phyloP scores from a whole-genome alignment of 306 rosid species.

The Rubus parviflorus region DNA sequence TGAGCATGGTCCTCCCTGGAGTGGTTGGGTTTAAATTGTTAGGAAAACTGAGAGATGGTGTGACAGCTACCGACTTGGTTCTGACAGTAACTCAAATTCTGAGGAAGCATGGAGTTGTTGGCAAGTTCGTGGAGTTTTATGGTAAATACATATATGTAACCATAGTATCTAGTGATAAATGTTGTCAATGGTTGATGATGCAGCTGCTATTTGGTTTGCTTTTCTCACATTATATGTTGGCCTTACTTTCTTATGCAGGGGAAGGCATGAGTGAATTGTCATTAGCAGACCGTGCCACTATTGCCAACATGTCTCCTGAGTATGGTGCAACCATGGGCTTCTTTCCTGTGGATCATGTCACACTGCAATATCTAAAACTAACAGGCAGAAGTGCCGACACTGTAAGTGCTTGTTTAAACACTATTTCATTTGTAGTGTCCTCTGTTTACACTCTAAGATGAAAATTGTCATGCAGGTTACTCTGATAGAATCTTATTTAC shows the following conservation, averaged over 20 bases:
- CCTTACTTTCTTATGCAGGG: slow-evolving; percentile 51
- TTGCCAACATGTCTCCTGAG: slow-evolving; percentile 96
- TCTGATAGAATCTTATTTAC: slow-evolving; percentile 74
- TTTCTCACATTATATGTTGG: slow-evolving; percentile 27
- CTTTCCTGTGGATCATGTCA: slow-evolving; percentile 96
- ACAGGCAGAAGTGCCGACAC: slow-evolving; percentile 89
- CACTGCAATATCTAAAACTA: slow-evolving; percentile 84
- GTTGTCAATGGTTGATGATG: neutral
- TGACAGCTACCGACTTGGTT: slow-evolving; percentile 96
- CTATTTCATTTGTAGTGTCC: slow-evolving; percentile 3
- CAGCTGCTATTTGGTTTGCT: slow-evolving; percentile 11
- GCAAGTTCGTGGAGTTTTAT: slow-evolving; percentile 93
- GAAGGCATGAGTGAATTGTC: slow-evolving; percentile 89
- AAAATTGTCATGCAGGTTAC: slow-evolving; percentile 53
- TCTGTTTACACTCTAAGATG: slow-evolving; percentile 40
- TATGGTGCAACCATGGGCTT: slow-evolving; percentile 99
- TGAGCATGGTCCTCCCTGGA: slow-evolving; percentile 99
- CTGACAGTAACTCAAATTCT: slow-evolving; percentile 94
- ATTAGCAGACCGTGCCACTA: slow-evolving; percentile 94
- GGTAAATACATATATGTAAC: slow-evolving; percentile 44
- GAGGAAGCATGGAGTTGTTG: slow-evolving; percentile 96
- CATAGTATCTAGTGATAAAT: neutral
- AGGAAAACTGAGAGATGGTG: slow-evolving; percentile 83
- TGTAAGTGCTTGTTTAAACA: slow-evolving; percentile 41
- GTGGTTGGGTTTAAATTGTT: slow-evolving; percentile 87